A percentile compares a stretch with the other conserved stretches of the same genome.
These are phyloP conservation scores for Davidsoniella virescens DNA, from an alignment of 2,329 filamentous ascomycete species.

Conservation along the genomic window DNA sequence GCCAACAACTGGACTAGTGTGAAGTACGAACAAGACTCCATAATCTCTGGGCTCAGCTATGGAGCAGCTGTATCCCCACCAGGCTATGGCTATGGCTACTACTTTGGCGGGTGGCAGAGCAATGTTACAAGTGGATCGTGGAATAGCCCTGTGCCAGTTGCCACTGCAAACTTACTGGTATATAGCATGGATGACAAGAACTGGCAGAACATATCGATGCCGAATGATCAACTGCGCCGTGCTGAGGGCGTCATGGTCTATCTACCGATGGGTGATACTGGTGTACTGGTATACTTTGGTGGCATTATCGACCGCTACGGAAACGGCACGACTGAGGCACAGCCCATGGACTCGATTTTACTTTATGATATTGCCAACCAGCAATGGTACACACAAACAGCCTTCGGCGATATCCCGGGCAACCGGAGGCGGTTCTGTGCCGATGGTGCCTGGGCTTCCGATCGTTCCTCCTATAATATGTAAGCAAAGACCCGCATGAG, in stretches of 20 bases:
- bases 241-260: slow-evolving; percentile 46
- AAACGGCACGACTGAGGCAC: slow-evolving; percentile 30
- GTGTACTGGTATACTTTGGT: slow-evolving; percentile 46
- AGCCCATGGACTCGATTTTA: slow-evolving; percentile 34
- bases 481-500: slow-evolving; percentile 21
- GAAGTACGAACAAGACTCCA: slow-evolving; percentile 20
- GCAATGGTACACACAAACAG: slow-evolving; percentile 43
- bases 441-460: slow-evolving; percentile 40
- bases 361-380: slow-evolving; percentile 44
- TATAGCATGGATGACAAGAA: slow-evolving; percentile 38
- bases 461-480: slow-evolving; percentile 49
- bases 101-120: slow-evolving; percentile 46
- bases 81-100: slow-evolving; percentile 39
- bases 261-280: slow-evolving; percentile 41
- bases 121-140: slow-evolving; percentile 35
- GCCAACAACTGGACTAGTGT: slow-evolving; percentile 38
- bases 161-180: slow-evolving; percentile 34
- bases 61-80: slow-evolving; percentile 41
- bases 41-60: slow-evolving; percentile 33
- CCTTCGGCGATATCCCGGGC: slow-evolving; percentile 34
- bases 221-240: slow-evolving; percentile 32
- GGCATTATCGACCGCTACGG: slow-evolving; percentile 27
- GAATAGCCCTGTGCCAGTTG: slow-evolving; percentile 27
- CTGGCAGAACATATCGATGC: slow-evolving; percentile 36
- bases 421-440: slow-evolving; percentile 43